Base-by-base conservation (phyloP, 2,329 filamentous ascomycete genomes). In the Shiraia sp. region DNA sequence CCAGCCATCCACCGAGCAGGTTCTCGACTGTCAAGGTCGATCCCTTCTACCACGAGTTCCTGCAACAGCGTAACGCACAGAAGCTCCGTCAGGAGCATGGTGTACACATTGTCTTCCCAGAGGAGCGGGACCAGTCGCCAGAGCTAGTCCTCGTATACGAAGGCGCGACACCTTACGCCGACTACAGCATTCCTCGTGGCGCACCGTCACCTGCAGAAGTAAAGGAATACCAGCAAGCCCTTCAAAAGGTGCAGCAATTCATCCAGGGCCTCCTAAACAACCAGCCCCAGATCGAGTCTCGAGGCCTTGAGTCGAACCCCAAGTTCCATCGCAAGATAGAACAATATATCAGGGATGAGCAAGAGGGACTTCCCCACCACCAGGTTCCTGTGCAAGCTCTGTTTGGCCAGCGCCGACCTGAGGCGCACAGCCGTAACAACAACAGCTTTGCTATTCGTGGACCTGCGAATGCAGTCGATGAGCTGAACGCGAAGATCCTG, bases 111-210 rank as follows among this genome's bases (percentile, higher is more conserved):
- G 81, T 91, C 14, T 78, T 91, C 24, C 87, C 88, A 0, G 82
- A 87, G 14, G 70, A 79, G 8, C 15, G 40, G 9, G 83, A 88
- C 34, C 66, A 78, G 12, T 75, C 78, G 9, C 75, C 79, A 3
- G 81, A 86, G 10, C 72, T 91, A 16, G 75, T 92, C 13, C 76
- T 92, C 10, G 87, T 92, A 1, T 91, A 82, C 53, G 88, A 92
- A 65, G 86, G 85, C 10, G 73, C 78, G n/a, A 73, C 76, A 22
- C 73, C 75, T 10, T 71, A 72, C 16, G 61, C 73, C 3, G 73
- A 78, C 16, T 81, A 81, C 49, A 65, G 77, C 48, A 70, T 83
- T 29, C 79, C 82, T 7, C 75, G 79, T 29, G 75, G 76, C 40
- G 75, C 76, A 32, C 82, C 82, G 10, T 75, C 78, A 10, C 57